Conservation (phyloP, 2,329 filamentous ascomycete genomes). For the Sporothrix phasma region DNA sequence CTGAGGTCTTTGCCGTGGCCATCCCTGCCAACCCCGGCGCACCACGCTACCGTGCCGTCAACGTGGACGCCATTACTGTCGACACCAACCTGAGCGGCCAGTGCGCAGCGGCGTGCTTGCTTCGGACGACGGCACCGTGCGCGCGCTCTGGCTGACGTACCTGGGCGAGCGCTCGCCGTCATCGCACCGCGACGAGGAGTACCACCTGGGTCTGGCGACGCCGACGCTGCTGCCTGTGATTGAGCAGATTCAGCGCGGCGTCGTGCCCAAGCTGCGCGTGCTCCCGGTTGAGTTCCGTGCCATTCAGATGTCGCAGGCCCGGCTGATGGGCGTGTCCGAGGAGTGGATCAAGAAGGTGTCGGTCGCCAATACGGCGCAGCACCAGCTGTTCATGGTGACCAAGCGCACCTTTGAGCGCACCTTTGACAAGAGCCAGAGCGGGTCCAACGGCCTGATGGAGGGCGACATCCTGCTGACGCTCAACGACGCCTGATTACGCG, state of each 20-base stretch:
- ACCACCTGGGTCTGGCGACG: conserved; percentile 85
- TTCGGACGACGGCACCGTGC: conserved; percentile 80
- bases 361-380: conserved; percentile 76
- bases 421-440: conserved; percentile 14
- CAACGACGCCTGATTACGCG: conserved; percentile 89
- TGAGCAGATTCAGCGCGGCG: conserved; percentile 69
- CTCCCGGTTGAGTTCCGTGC: conserved; percentile 90
- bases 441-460: conserved; percentile 59
- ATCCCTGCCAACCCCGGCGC: conserved; percentile 90
- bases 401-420: conserved; percentile 65
- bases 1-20: conserved; percentile 92
- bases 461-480: conserved; percentile 87
- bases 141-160: conserved; percentile 94
- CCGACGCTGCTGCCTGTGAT: conserved; percentile 85
- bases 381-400: conserved; percentile 92
- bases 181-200: conserved; percentile 84
- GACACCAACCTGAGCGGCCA: conserved; percentile 86
- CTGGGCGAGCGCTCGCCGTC: conserved; percentile 76
- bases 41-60: conserved; percentile 86
- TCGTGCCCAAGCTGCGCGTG: conserved; percentile 74
- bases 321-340: conserved; percentile 93
- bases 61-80: conserved; percentile 93
- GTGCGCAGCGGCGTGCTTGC: conserved; percentile 88
- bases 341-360: conserved; percentile 92
- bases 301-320: conserved; percentile 92